Percentiles rank a stretch among this genome's conserved stretches.
Conservation (phyloP, 2,329 filamentous ascomycete species). For the Ceratocystis cacaofunesta region DNA sequence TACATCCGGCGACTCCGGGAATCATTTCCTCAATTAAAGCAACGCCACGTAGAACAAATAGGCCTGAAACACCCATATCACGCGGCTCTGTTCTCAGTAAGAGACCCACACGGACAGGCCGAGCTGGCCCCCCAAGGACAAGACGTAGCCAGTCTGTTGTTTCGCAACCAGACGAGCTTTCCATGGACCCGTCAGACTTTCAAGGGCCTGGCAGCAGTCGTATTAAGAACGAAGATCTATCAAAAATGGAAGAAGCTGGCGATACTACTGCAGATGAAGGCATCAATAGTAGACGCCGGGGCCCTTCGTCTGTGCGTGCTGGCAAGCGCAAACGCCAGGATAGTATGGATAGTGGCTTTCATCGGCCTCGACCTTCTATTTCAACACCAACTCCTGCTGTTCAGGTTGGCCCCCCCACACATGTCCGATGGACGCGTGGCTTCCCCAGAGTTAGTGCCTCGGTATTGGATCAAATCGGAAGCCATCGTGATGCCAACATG, state of each 20-base stretch:
- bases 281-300: constrained; percentile 27
- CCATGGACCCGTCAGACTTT: constrained; percentile 29
- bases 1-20: constrained; percentile 22
- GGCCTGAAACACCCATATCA: constrained; percentile 15
- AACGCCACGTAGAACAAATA: constrained; percentile 11
- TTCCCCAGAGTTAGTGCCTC: constrained; percentile 59
- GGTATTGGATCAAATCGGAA: constrained; percentile 61
- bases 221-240: constrained; percentile 46
- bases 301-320: constrained; percentile 27
- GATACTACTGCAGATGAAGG: constrained; percentile 43
- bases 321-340: constrained; percentile 38
- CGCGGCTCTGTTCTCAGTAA: constrained; percentile 9
- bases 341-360: constrained; percentile 28
- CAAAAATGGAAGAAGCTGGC: constrained; percentile 39
- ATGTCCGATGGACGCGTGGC: constrained; percentile 61
- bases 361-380: constrained; percentile 24
- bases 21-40: constrained; percentile 11
- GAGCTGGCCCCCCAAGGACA: constrained; percentile 19
- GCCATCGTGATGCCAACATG: constrained; percentile 64
- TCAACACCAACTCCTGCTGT: constrained; percentile 26
- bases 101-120: constrained; percentile 8
- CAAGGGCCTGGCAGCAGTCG: constrained; percentile 21
- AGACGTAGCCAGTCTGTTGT: constrained; percentile 33
- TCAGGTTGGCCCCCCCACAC: constrained; percentile 36
- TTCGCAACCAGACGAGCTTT: constrained; percentile 34